Conservation (phyloP, 805 yeast genomes). For the Yamadazyma tumulicola region DNA sequence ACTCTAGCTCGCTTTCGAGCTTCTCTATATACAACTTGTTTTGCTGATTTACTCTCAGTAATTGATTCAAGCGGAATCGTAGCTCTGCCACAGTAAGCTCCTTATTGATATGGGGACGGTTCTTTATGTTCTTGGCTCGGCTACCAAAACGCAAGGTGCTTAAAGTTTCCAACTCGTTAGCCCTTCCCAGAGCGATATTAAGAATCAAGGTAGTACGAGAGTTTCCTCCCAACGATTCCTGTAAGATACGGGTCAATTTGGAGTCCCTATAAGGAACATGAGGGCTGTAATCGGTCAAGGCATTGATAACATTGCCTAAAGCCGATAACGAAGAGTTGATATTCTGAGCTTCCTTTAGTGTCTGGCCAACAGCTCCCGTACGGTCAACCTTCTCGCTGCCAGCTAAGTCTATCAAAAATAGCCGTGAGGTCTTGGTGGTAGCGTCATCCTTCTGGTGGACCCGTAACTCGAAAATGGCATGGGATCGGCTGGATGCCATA, state of each 20-base stretch:
- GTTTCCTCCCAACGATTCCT: slow-evolving; percentile 82
- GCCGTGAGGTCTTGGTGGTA: slow-evolving; percentile 54
- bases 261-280: slow-evolving; percentile 89
- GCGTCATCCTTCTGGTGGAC: slow-evolving; percentile 66
- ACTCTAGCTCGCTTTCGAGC: slow-evolving; percentile 39
- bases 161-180: slow-evolving; percentile 75
- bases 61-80: slow-evolving; percentile 33
- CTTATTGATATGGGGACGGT: slow-evolving; percentile 60
- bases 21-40: slow-evolving; percentile 30
- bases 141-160: slow-evolving; percentile 87
- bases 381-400: slow-evolving; percentile 80
- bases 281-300: slow-evolving; percentile 65
- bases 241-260: slow-evolving; percentile 67
- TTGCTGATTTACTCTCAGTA: slow-evolving; percentile 30
- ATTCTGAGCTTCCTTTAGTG: slow-evolving; percentile 78
- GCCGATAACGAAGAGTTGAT: slow-evolving; percentile 77
- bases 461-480: slow-evolving; percentile 69
- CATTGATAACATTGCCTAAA: slow-evolving; percentile 76
- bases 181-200: slow-evolving; percentile 78
- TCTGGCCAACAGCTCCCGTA: slow-evolving; percentile 70
- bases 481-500: slow-evolving; percentile 72
- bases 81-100: slow-evolving; percentile 53
- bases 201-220: slow-evolving; percentile 87
- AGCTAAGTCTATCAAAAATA: slow-evolving; percentile 79
- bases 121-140: slow-evolving; percentile 78